These are phyloP conservation scores for Capsella bursapastoris DNA, from an alignment of 345 rosid species.

Conservation along the genomic window DNA sequence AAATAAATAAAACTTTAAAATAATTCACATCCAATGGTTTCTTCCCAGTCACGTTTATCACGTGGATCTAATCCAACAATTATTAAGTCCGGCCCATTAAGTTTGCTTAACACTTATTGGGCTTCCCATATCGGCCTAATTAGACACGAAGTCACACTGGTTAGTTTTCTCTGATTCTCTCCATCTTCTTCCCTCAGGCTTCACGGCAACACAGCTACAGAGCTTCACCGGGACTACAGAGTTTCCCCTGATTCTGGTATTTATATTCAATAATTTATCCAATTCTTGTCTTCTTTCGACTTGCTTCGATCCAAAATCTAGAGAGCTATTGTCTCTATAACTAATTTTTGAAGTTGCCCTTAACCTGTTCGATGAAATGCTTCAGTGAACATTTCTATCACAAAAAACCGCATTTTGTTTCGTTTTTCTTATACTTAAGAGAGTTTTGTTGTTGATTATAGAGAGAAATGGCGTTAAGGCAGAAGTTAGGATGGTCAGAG, in stretches of 20 bases:
- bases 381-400: neutral
- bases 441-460: neutral
- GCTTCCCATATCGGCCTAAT: neutral
- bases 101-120: neutral
- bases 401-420: neutral
- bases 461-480: conserved; percentile 67
- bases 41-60: neutral
- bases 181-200: neutral
- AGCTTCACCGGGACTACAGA: neutral
- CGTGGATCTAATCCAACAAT: neutral
- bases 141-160: neutral
- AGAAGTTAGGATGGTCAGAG: conserved; percentile 67
- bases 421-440: neutral
- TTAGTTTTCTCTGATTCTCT: conserved; percentile 4
- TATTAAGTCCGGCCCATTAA: neutral
- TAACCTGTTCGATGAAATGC: conserved; percentile 45
- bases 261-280: neutral
- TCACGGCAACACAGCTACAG: neutral
- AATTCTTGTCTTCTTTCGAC: neutral
- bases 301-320: neutral
- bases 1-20: too few relatives aligned
- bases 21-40: neutral
- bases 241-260: neutral
- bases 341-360: neutral
- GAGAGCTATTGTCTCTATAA: rapidly evolving